These are phyloP conservation scores for Ochetophila trinervis DNA, from an alignment of 306 rosid species.

Conservation along the genomic window DNA sequence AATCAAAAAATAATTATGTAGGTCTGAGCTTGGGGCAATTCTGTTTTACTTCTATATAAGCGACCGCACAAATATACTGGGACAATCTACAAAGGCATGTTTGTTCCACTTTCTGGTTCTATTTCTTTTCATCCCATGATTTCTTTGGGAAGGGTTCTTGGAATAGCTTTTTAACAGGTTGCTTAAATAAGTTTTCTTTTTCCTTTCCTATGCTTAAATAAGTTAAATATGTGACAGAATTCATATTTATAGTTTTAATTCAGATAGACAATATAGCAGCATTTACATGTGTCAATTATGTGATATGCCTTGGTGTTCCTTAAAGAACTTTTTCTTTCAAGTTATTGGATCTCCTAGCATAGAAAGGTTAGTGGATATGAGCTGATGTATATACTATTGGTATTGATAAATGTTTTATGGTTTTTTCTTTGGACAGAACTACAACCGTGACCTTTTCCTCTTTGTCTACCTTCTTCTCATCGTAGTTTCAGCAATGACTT, in stretches of 20 bases:
- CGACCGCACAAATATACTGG: conserved; percentile 81
- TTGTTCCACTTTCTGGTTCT: conserved; percentile 16
- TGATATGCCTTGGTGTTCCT: conserved; percentile 6
- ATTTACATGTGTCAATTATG: neutral
- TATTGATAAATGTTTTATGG: conserved; percentile 17
- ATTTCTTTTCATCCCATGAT: neutral
- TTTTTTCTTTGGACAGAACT: conserved; percentile 52
- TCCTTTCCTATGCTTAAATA: too few species aligned
- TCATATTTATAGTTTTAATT: neutral
- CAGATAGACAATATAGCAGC: too few species aligned
- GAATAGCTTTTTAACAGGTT: neutral
- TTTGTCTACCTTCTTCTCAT: conserved; percentile 85
- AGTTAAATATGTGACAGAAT: neutral
- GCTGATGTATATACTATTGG: conserved; percentile 5
- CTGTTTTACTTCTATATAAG: conserved; percentile 79
- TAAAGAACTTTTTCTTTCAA: conserved; percentile 10
- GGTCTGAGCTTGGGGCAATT: conserved; percentile 88
- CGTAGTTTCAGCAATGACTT: conserved; percentile 89
- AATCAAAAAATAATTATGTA: conserved; percentile 27
- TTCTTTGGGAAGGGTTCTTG: neutral
- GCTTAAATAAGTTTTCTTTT: neutral
- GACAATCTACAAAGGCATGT: conserved; percentile 75
- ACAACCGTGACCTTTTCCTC: conserved; percentile 91
- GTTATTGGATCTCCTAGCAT: neutral
- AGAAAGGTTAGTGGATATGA: neutral